These are phyloP conservation scores for Ustilago nuda DNA, from an alignment of 1,284 basidiomycete species.

Conservation along the genomic window DNA sequence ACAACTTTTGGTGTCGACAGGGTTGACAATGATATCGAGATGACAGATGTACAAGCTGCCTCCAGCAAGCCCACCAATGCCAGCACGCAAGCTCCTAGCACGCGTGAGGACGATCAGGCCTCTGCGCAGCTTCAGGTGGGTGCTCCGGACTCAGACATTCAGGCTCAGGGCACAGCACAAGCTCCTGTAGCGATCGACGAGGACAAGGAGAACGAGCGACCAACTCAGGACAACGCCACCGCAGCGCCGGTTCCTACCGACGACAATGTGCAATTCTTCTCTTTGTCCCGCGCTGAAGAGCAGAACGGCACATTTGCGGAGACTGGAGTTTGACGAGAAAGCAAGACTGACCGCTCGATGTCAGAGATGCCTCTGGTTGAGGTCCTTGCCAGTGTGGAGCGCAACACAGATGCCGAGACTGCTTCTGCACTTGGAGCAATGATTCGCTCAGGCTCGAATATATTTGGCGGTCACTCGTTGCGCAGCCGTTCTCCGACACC, in stretches of 20 bases:
- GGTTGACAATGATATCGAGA: slow-evolving; percentile 1
- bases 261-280: slow-evolving; percentile 2
- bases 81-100: neutral
- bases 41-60: neutral
- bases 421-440: neutral
- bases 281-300: neutral
- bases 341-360: neutral
- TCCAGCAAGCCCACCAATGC: neutral
- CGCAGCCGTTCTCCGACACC: neutral
- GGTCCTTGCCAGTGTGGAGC: neutral
- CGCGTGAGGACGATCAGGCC: neutral
- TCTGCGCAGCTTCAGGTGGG: no score
- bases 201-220: neutral
- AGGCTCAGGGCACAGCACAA: neutral
- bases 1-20: neutral
- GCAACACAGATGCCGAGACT: neutral
- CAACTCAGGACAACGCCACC: neutral
- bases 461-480: neutral
- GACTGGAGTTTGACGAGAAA: neutral
- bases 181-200: neutral
- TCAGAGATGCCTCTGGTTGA: slow-evolving; percentile 1
- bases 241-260: neutral
- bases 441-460: neutral
- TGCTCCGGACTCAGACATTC: neutral
- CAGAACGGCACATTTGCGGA: neutral